Evolutionary conservation across 2,329 filamentous ascomycete species (phyloP), one percentile per base, ranked within the genome.

Genomic region (Pseudodiploospora longispora): DNA sequence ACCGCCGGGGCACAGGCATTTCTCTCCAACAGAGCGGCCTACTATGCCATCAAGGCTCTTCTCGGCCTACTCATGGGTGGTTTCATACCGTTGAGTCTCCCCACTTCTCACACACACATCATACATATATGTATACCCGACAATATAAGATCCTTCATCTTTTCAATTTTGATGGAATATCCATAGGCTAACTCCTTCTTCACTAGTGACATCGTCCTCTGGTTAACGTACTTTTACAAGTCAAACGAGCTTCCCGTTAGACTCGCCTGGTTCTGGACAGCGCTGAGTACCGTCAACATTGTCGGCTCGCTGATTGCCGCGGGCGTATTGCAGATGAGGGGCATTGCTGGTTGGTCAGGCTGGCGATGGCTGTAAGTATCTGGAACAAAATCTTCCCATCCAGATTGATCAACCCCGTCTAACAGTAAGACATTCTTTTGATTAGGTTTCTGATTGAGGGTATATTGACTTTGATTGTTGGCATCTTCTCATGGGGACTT

Each of bases 11-110:
- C 56, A 6, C 63, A 66, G 39, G 60, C 56, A 1, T 54, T 59
- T 3, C 51, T 65, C 8, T 12, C 55, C 49, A 12, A 56, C 47
- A 30, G 47, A 54, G 30, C 52, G 1, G 53, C 50, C n/a, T 65
- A 59, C 49, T 65, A 60, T 30, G 54, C 55, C 1, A 61, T 59
- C 3, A 58, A 59, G 3, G 55, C 55, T 1, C 50, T 65, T 1
- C 58, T 78, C 1, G 74, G 71, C 4, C 58, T 78, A 2, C 63
- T 76, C 41, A 69, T 76, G 58, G 76, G 76, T 27, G 78, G 77
- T 1, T 83, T 83, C 50, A 82, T 83, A 40, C 77, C 78, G 10
- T 65, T 19, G 19, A 19, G 19, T 19, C 19, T 19, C 19, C 19
- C 19, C 19, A 19, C 19, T 19, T 19, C 19, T 19, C 19, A 19